Evolutionary conservation across 768 basidiomycete species (phyloP).

Genomic region (Tubosaeta sp.): DNA sequence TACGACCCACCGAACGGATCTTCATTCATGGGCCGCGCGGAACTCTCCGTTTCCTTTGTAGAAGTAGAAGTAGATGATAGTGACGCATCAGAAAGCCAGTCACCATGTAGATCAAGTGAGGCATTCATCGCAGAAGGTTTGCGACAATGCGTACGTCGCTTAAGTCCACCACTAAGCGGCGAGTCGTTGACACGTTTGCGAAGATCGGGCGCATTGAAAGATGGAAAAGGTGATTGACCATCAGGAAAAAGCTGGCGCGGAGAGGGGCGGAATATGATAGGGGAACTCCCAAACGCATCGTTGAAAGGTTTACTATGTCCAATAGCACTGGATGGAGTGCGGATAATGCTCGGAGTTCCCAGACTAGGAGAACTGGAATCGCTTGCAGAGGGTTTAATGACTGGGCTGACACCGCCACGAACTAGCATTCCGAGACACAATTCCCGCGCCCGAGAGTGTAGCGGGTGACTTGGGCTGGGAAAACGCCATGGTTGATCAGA

Average conservation of each 20-base stretch:
- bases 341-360: constrained; percentile 28
- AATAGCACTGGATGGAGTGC: constrained; percentile 25
- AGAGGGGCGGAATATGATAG: constrained; percentile 39
- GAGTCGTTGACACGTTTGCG: constrained; percentile 43
- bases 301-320: constrained; percentile 26
- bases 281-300: constrained; percentile 31
- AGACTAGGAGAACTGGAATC: constrained; percentile 30
- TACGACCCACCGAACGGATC: constrained; percentile 50
- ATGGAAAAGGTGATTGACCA: constrained; percentile 31
- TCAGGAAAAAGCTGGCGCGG: constrained; percentile 39
- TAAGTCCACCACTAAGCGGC: constrained; percentile 35
- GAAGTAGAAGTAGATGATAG: constrained; percentile 22
- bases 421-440: constrained; percentile 63
- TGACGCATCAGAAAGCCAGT: constrained; percentile 31
- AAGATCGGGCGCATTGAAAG: constrained; percentile 28
- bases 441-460: constrained; percentile 62
- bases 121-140: constrained; percentile 28
- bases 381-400: constrained; percentile 31
- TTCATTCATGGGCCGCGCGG: constrained; percentile 27
- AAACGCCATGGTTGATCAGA: constrained; percentile 82
- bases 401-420: constrained; percentile 47
- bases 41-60: constrained; percentile 20
- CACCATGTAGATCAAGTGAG: constrained; percentile 20
- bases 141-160: constrained; percentile 28
- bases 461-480: constrained; percentile 73